Conservation (phyloP, 176 grass and related monocot species). For the Carex kokanica region DNA sequence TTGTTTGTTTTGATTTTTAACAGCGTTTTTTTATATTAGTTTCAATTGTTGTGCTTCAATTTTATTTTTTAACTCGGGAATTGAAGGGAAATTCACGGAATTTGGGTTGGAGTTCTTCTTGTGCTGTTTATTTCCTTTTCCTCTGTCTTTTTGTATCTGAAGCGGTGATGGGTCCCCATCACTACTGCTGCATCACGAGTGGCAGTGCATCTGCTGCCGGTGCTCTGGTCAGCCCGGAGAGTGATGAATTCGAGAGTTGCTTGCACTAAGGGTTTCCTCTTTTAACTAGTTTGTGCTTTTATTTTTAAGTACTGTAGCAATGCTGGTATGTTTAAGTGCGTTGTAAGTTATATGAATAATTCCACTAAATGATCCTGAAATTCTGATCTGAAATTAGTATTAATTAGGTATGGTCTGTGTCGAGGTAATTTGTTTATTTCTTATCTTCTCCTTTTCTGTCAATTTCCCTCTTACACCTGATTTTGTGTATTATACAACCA, state of each 20-base stretch:
- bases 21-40: neutral
- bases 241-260: neutral
- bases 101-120: neutral
- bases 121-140: neutral
- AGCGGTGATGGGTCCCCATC: neutral
- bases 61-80: neutral
- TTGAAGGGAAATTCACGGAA: neutral
- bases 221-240: neutral
- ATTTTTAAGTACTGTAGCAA: conserved; percentile 32
- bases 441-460: neutral
- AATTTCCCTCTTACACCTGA: neutral
- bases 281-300: neutral
- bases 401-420: neutral
- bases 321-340: conserved; percentile 29
- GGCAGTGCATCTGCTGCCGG: neutral
- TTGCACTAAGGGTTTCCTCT: conserved; percentile 15
- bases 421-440: neutral
- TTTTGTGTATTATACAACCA: neutral
- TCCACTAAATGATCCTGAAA: neutral
- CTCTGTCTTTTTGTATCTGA: neutral
- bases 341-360: neutral
- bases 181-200: neutral
- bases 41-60: neutral
- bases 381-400: neutral
- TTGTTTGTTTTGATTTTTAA: conserved; percentile 4